phyloP scores from a whole-genome alignment of 768 basidiomycete species.

The Gymnopilus dilepis region DNA sequence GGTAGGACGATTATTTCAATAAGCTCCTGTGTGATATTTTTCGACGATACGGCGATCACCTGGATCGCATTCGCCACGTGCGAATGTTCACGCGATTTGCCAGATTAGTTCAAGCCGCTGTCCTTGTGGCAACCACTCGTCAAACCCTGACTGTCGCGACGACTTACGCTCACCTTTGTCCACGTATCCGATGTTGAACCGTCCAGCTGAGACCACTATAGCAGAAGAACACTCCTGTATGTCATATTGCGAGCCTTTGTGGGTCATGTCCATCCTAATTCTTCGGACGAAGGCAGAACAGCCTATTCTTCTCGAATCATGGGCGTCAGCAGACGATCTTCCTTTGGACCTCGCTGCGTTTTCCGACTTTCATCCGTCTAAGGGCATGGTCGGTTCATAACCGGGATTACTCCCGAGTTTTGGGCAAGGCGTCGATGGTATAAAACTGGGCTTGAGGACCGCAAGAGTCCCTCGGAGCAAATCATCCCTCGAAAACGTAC shows the following conservation, averaged over 20 bases:
- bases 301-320: constrained; percentile 2
- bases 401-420: constrained; percentile 31
- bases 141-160: not conserved
- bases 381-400: constrained; percentile 36
- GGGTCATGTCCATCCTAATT: not conserved
- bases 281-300: not conserved
- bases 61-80: not conserved
- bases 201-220: not conserved
- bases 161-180: not conserved
- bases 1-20: not conserved
- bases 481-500: constrained; percentile 7
- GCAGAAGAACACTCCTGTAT: not conserved
- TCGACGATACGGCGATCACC: not conserved
- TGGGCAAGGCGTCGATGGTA: constrained; percentile 15
- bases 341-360: not conserved
- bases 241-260: not conserved
- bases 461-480: constrained; percentile 15
- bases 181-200: constrained; percentile 2
- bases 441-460: constrained; percentile 20
- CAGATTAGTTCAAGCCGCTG: not conserved
- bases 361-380: constrained; percentile 36
- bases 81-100: constrained; percentile 1
- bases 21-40: not conserved
- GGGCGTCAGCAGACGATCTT: not conserved
- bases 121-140: not conserved